Percentiles rank a stretch among this genome's conserved stretches.
Evolutionary conservation across 2,329 filamentous ascomycete species (phyloP).

Genomic region (Plenodomus biglobosus): DNA sequence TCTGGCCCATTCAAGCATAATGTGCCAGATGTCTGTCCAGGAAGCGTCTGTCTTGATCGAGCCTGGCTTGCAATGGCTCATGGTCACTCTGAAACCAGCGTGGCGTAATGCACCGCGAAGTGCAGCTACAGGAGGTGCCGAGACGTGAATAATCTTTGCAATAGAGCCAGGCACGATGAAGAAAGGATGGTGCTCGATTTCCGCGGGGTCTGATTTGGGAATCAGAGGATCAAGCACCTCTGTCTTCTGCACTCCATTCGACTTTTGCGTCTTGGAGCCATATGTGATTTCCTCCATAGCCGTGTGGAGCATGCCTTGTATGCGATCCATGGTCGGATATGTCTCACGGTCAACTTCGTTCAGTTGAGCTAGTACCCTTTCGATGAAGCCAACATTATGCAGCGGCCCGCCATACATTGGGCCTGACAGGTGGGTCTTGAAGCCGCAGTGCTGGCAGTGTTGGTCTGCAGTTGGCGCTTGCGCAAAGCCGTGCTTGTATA

Average conservation of each 20-base stretch:
- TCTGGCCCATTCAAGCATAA: constrained; percentile 88
- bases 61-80: constrained; percentile 86
- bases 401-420: constrained; percentile 94
- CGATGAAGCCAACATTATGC: constrained; percentile 81
- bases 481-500: constrained; percentile 77
- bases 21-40: constrained; percentile 85
- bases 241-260: constrained; percentile 18
- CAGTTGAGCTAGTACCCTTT: constrained; percentile 72
- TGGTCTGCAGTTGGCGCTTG: constrained; percentile 68
- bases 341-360: constrained; percentile 65
- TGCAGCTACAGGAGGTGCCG: constrained; percentile 75
- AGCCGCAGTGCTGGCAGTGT: constrained; percentile 79
- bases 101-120: constrained; percentile 79
- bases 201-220: constrained; percentile 39
- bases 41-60: constrained; percentile 93
- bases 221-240: constrained; percentile 42
- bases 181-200: constrained; percentile 75
- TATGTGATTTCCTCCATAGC: constrained; percentile 72
- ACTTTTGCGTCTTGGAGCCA: constrained; percentile 23
- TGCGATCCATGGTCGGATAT: constrained; percentile 78
- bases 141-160: constrained; percentile 74
- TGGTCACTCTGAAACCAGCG: constrained; percentile 78
- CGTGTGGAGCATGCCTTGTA: constrained; percentile 89
- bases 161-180: constrained; percentile 78
- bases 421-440: constrained; percentile 82